Base-by-base conservation (phyloP, 139 green algal species). In the Trebouxia sp. region DNA sequence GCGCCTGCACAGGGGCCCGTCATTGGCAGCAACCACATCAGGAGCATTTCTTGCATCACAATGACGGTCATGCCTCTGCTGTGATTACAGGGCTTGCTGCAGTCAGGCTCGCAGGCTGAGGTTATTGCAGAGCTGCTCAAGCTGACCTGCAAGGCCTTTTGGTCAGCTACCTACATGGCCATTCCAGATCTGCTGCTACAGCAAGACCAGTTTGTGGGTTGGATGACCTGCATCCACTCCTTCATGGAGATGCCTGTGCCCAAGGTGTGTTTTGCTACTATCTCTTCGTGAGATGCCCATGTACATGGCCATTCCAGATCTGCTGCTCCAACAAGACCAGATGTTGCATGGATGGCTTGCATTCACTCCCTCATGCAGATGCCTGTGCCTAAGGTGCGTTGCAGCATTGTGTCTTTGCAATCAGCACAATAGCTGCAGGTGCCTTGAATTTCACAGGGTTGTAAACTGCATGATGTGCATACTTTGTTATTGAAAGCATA, bases 111-210 rank as follows among this genome's bases (percentile, higher is more conserved):
- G 12, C 32, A 45, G 2, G 62, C 32, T 30, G 62, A 72, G 15
- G 43, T 72, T 45, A 58, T 90, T 10, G 93, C 84, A 24, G 84
- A 96, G 81, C 80, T 95, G 72, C 77, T 92, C 26, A 95, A 94
- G 82, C 87, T 96, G 38, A 84, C 92, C 41, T 94, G 87, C 86
- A 99, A 99, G 83, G 94, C 88, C 47, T 98, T 97, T 83, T 98
- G 92, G 92, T 93, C 82, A 10, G 66, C 92, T 53, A 96, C 88
- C 58, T 99, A 97, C 90, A 95, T 99, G 90, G 90, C 87, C 32
- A 87, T 98, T 22, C 96, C 96, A 0, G 43, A 87, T 17, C n/a
- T 90, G 32, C 82, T 99, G 87, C 62, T 91, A 35, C 80, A 92
- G 55, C 78, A 83, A 22, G 75, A 89, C 28, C 85, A 92, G 70